phyloP scores from a whole-genome alignment of 768 basidiomycete species.

The Gyrodon lividus region DNA sequence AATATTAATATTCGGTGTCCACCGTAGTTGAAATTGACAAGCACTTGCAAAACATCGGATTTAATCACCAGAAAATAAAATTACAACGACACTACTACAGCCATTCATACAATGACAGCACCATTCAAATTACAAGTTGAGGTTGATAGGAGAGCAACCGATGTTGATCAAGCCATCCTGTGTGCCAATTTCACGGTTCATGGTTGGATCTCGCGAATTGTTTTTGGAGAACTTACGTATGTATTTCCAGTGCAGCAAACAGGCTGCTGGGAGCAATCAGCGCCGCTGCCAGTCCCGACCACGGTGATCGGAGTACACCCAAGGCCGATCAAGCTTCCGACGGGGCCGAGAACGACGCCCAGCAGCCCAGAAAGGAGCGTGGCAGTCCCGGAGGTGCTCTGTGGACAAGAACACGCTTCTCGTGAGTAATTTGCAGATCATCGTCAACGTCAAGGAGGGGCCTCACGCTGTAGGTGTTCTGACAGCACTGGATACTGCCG shows the following conservation, averaged over 20 bases:
- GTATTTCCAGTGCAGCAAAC: constrained; percentile 48
- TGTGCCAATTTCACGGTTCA: not conserved
- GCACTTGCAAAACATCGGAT: too few relatives aligned
- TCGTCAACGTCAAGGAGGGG: not conserved
- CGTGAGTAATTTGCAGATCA: too few relatives aligned
- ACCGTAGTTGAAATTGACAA: too few relatives aligned
- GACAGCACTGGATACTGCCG: constrained; percentile 29
- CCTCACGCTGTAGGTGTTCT: not conserved
- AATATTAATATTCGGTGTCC: too few relatives aligned
- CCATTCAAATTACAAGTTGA: not conserved
- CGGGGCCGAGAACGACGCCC: not conserved
- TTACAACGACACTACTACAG: too few relatives aligned
- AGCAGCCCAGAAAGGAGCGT: not conserved
- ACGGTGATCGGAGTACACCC: constrained; percentile 35
- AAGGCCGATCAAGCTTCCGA: constrained; percentile 27
- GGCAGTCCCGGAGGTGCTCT: not conserved
- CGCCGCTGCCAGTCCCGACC: constrained; percentile 32
- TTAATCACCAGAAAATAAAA: too few relatives aligned
- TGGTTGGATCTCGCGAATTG: constrained; percentile 19
- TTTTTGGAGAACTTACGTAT: constrained; percentile 42
- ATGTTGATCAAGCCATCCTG: constrained; percentile 3
- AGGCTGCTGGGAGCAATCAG: constrained; percentile 30
- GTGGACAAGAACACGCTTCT: not conserved
- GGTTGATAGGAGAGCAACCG: constrained; percentile 5
- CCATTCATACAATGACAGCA: too few relatives aligned